Evolutionary conservation across 768 basidiomycete species (phyloP).

Genomic region (Kwoniella pini): DNA sequence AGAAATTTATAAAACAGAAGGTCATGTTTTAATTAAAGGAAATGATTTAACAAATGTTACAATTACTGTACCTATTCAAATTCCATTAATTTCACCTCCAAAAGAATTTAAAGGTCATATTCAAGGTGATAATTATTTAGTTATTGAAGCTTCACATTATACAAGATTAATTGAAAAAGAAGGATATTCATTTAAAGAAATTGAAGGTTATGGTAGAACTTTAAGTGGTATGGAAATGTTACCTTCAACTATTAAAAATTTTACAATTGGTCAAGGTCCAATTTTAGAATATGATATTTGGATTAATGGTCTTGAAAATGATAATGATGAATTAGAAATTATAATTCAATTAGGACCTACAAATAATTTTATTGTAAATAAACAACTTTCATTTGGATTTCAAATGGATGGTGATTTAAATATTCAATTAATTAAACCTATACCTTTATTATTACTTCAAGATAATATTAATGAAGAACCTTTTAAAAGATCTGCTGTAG

Average conservation of each 20-base stretch:
- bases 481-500: slow-evolving; percentile 11
- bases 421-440: slow-evolving; percentile 15
- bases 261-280: slow-evolving; percentile 66
- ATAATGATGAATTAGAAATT: slow-evolving; percentile 19
- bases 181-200: slow-evolving; percentile 63
- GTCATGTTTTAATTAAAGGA: slow-evolving; percentile 16
- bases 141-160: slow-evolving; percentile 68
- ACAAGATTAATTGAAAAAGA: slow-evolving; percentile 60
- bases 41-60: slow-evolving; percentile 42
- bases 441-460: slow-evolving; percentile 22
- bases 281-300: slow-evolving; percentile 61
- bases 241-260: slow-evolving; percentile 63
- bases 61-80: slow-evolving; percentile 31
- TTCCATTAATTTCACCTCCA: slow-evolving; percentile 21
- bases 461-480: slow-evolving; percentile 12
- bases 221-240: slow-evolving; percentile 65
- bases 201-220: slow-evolving; percentile 66
- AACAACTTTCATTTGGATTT: slow-evolving; percentile 38
- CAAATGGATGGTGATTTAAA: slow-evolving; percentile 29
- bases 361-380: slow-evolving; percentile 32
- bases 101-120: slow-evolving; percentile 60
- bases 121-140: slow-evolving; percentile 66
- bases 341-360: slow-evolving; percentile 41
- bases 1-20: slow-evolving; percentile 10
- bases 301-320: slow-evolving; percentile 11